These are phyloP conservation scores for Aspergillus ostianus DNA, from an alignment of 495 filamentous ascomycete genomes.

Conservation along the genomic window DNA sequence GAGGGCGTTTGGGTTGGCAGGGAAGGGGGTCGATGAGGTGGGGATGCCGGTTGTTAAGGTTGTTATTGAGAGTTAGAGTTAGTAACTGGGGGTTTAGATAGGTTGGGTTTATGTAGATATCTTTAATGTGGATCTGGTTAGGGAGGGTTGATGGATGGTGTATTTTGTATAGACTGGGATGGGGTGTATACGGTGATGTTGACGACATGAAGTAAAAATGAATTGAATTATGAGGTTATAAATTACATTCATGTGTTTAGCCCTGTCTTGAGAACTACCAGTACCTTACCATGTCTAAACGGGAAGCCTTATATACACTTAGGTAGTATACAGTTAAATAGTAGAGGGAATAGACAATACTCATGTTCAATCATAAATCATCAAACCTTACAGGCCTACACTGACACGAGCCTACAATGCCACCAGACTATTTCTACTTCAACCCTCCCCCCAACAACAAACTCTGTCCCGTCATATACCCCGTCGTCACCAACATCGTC, in stretches of 20 bases:
- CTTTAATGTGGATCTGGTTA: background rate
- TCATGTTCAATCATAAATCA: background rate
- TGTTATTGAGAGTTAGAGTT: constrained; percentile 61
- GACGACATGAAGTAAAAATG: background rate
- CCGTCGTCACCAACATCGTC: constrained; percentile 63
- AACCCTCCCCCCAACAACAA: constrained; percentile 57
- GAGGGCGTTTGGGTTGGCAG: constrained; percentile 78
- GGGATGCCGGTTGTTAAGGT: constrained; percentile 84
- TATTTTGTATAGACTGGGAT: background rate
- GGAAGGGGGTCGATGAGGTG: constrained; percentile 70
- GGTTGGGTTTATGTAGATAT: too few relatives aligned
- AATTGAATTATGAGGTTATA: too few relatives aligned
- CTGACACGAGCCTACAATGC: background rate
- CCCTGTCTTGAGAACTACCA: too few relatives aligned
- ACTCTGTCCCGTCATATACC: constrained; percentile 67
- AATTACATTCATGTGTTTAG: too few relatives aligned
- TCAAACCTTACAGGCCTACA: too few relatives aligned
- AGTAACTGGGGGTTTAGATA: too few relatives aligned
- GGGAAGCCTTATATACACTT: too few relatives aligned
- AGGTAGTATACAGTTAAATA: background rate
- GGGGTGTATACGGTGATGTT: background rate
- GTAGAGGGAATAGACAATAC: background rate
- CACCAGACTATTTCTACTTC: constrained; percentile 26
- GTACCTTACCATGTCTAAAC: too few relatives aligned
- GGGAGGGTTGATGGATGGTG: background rate